A percentile compares a stretch with the other conserved stretches of the same genome.
Conservation (phyloP, 306 rosid species). For the Rubus parviflorus region DNA sequence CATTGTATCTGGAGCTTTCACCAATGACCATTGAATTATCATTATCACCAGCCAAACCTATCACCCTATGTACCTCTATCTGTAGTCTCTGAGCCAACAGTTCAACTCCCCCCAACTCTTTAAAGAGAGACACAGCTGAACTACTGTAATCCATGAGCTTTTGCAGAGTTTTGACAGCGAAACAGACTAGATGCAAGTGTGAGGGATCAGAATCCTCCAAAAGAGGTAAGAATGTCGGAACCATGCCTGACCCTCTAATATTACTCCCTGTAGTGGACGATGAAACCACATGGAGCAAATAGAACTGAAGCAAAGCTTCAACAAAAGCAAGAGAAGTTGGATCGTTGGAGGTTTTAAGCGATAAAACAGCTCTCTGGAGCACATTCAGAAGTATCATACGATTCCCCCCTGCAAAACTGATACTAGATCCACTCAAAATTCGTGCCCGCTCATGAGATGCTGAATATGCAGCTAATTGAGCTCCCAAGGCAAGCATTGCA, state of each 20-base stretch:
- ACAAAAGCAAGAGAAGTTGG: constrained; percentile 90
- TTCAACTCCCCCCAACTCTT: constrained; percentile 92
- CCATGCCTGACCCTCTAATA: constrained; percentile 96
- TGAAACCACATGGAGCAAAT: constrained; percentile 92
- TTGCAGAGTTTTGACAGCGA: constrained; percentile 94
- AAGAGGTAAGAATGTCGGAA: constrained; percentile 93
- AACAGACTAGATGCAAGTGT: constrained; percentile 89
- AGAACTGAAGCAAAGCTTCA: constrained; percentile 96
- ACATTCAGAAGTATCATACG: constrained; percentile 93
- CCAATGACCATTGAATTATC: constrained; percentile 54
- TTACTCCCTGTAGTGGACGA: constrained; percentile 90
- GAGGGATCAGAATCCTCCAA: constrained; percentile 88
- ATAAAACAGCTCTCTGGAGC: constrained; percentile 84
- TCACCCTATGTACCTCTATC: constrained; percentile 80
- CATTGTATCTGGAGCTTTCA: constrained; percentile 64
- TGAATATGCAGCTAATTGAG: constrained; percentile 93
- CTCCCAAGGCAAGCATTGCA: constrained; percentile 97
- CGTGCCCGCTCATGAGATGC: constrained; percentile 95
- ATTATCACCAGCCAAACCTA: constrained; percentile 54
- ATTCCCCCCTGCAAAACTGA: constrained; percentile 91
- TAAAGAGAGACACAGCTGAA: constrained; percentile 90
- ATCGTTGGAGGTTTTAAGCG: constrained; percentile 76
- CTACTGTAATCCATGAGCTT: constrained; percentile 98
- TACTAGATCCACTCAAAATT: constrained; percentile 83
- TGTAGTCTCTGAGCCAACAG: constrained; percentile 85